phyloP scores from a whole-genome alignment of 768 basidiomycete species.

The Mycena pura region DNA sequence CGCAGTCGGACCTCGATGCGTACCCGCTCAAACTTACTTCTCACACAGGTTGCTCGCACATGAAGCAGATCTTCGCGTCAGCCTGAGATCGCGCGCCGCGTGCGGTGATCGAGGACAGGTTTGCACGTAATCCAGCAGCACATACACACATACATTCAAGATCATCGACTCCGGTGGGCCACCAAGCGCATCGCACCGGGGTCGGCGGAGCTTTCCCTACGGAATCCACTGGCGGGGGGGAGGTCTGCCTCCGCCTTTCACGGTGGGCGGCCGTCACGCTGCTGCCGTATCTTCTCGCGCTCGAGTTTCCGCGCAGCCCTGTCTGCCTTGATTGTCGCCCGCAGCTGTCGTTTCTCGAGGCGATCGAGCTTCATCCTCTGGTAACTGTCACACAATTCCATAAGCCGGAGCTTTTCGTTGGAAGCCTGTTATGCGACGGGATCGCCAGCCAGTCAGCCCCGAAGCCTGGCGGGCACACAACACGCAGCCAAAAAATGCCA shows the following conservation, averaged over 20 bases:
- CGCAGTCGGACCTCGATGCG: no score
- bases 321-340: constrained; percentile 25
- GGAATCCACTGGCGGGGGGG: background rate
- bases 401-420: constrained; percentile 29
- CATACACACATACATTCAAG: no score
- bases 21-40: no score
- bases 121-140: no score
- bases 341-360: constrained; percentile 20
- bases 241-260: constrained; percentile 17
- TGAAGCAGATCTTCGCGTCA: no score
- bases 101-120: no score
- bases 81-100: no score
- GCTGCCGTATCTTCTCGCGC: constrained; percentile 23
- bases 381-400: constrained; percentile 28
- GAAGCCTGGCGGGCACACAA: constrained; percentile 4
- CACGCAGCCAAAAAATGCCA: background rate
- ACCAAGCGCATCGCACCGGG: constrained; percentile 14
- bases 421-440: constrained; percentile 23
- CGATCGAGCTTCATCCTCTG: constrained; percentile 20
- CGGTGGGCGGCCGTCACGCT: constrained; percentile 21
- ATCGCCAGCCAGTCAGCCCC: constrained; percentile 1
- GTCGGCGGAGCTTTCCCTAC: constrained; percentile 14
- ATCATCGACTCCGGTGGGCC: background rate
- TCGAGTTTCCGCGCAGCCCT: constrained; percentile 23
- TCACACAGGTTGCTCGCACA: no score